Evolutionary conservation across 2,329 filamentous ascomycete species (phyloP).

Genomic region (Fonsecaea monophora): DNA sequence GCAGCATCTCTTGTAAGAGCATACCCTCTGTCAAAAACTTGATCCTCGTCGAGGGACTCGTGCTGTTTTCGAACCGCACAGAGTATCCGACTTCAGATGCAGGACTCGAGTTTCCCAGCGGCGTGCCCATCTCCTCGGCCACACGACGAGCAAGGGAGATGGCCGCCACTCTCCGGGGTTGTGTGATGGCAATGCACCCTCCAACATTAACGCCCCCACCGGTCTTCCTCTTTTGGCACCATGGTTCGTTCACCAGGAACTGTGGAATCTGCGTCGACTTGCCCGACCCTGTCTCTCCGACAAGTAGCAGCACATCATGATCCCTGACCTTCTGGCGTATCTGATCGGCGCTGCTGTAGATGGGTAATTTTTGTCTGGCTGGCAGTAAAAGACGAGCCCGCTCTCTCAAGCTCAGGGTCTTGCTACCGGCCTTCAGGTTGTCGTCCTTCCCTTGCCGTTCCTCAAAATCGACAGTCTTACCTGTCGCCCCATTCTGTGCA

Average conservation of each 20-base stretch:
- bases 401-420: conserved; percentile 45
- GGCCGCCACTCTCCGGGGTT: conserved; percentile 90
- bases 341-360: conserved; percentile 74
- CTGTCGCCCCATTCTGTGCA: background rate
- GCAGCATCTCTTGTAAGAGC: conserved; percentile 89
- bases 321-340: conserved; percentile 70
- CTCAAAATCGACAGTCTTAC: conserved; percentile 13
- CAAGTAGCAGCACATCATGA: conserved; percentile 79
- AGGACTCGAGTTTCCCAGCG: conserved; percentile 63
- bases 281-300: conserved; percentile 93
- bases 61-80: conserved; percentile 89
- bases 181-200: conserved; percentile 89
- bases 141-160: conserved; percentile 89
- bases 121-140: conserved; percentile 77
- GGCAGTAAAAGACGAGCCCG: conserved; percentile 57
- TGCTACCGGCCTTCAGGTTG: background rate
- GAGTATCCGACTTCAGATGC: conserved; percentile 82
- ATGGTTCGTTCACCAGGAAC: conserved; percentile 78
- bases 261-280: conserved; percentile 97
- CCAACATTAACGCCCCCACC: conserved; percentile 58
- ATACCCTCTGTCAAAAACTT: conserved; percentile 98
- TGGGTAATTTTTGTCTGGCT: conserved; percentile 73
- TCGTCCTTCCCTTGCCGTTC: background rate
- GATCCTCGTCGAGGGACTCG: conserved; percentile 80
- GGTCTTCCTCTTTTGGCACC: conserved; percentile 66